Percentiles rank a stretch among this genome's conserved stretches.
Conservation (phyloP, 495 filamentous ascomycete genomes). For the Xylaria telfairii region DNA sequence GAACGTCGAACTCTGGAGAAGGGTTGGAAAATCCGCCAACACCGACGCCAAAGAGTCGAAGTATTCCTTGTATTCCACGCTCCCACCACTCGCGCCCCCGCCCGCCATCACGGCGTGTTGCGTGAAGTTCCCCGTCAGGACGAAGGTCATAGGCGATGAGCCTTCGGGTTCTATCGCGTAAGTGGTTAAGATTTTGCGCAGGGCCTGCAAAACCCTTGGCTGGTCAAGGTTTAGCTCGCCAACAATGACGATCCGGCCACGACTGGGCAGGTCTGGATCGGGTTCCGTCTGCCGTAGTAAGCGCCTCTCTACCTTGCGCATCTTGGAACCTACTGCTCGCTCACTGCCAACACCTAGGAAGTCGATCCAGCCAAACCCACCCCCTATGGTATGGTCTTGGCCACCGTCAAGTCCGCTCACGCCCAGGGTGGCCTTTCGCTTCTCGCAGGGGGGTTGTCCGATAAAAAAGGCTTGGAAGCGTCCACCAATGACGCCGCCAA, state of each 20-base stretch:
- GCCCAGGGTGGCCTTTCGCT: slow-evolving; percentile 78
- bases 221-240: slow-evolving; percentile 87
- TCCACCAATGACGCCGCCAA: slow-evolving; percentile 88
- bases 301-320: slow-evolving; percentile 75
- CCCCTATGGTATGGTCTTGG: slow-evolving; percentile 67
- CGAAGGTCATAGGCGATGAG: slow-evolving; percentile 75
- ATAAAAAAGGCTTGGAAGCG: slow-evolving; percentile 88
- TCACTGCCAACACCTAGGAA: slow-evolving; percentile 92
- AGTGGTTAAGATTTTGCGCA: slow-evolving; percentile 72
- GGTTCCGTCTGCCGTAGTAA: slow-evolving; percentile 42
- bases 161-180: slow-evolving; percentile 70
- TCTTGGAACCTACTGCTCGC: slow-evolving; percentile 77
- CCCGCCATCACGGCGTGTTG: slow-evolving; percentile 73
- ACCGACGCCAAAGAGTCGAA: slow-evolving; percentile 85
- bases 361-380: slow-evolving; percentile 95
- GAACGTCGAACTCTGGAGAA: slow-evolving; percentile 81
- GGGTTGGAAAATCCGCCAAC: slow-evolving; percentile 82
- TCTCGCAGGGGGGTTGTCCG: slow-evolving; percentile 88
- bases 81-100: slow-evolving; percentile 68
- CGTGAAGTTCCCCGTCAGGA: slow-evolving; percentile 86
- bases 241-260: slow-evolving; percentile 70
- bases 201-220: slow-evolving; percentile 74
- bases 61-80: slow-evolving; percentile 92
- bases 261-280: slow-evolving; percentile 36
- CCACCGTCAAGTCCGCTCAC: slow-evolving; percentile 59